Percentiles rank a stretch among this genome's conserved stretches.
phyloP scores from a whole-genome alignment of 2,329 filamentous ascomycete genomes.

The Cladosporium sp. region DNA sequence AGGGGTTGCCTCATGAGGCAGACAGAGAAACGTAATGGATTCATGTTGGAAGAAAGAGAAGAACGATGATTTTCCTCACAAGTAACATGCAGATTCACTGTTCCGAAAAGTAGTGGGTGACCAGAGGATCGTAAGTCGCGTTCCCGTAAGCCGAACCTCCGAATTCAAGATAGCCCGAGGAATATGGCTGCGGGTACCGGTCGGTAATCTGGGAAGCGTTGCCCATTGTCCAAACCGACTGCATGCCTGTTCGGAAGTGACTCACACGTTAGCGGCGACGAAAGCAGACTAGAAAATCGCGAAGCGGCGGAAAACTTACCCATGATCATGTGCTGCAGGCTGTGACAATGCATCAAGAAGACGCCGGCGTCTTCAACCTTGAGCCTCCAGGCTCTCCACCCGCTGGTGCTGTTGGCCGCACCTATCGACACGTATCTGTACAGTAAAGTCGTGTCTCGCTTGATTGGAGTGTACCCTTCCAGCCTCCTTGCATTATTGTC shows the following conservation, averaged over 20 bases:
- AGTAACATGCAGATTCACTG: not conserved
- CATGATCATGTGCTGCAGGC: conserved; percentile 57
- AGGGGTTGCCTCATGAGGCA: not conserved
- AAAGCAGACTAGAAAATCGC: not conserved
- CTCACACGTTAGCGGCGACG: not conserved
- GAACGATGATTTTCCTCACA: not conserved
- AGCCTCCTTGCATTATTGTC: conserved; percentile 45
- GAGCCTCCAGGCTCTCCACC: conserved; percentile 61
- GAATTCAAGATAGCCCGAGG: conserved; percentile 42
- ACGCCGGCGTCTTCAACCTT: conserved; percentile 51
- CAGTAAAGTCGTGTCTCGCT: conserved; percentile 50
- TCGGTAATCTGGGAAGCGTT: conserved; percentile 37
- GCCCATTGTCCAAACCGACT: conserved; percentile 45
- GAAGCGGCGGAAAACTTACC: conserved; percentile 25
- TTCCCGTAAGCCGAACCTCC: conserved; percentile 43
- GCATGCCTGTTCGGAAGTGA: conserved; percentile 32
- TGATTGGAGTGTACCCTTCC: conserved; percentile 36
- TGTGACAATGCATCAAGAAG: conserved; percentile 61
- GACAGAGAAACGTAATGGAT: not conserved
- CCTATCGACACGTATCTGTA: conserved; percentile 45
- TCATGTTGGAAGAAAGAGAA: not conserved
- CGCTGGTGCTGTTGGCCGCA: conserved; percentile 24
- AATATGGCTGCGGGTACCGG: conserved; percentile 29
- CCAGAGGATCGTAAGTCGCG: conserved; percentile 21
- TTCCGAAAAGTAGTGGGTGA: not conserved